Evolutionary conservation across 2,329 filamentous ascomycete species (phyloP), one percentile per base, ranked within the genome.

Genomic region (Albifimbria verrucaria): DNA sequence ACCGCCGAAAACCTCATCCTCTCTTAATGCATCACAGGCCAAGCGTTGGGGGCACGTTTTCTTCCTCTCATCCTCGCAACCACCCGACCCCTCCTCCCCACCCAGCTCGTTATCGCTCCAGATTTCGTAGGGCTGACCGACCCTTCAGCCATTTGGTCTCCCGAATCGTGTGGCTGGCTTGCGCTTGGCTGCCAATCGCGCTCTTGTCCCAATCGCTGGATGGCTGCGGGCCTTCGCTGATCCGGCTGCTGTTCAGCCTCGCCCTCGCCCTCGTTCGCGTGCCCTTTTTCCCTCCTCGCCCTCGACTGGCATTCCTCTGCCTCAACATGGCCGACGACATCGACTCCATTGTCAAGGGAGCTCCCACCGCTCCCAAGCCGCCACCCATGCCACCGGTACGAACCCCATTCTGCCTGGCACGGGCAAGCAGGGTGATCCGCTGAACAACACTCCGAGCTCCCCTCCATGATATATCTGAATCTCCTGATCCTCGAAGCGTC

Each of bases 401-500:
- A 73, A 72, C 65, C 70, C 76, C 62, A 73, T 77, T 65, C 60
- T 68, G 59, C 69, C 76, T 58, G 62, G 74, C 58, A 60, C 75
- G 61, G 64, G 62, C 61, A 80, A 78, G 62, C 71, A 77, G 24
- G 74, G 75, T 66, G 91, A 95, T 68, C 90, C 91, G 24, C 82
- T 93, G 57, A 87, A 86, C 62, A 85, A 87, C 56, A 85, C 93
- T 17, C 92, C 92, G n/a, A 93, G 89, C 66, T 91, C 90, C 17
- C 92, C 92, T 90, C 91, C 51, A 94, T 96, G 78, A 97, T 99
- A 67, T 99, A 99, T 75, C 86, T 99, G 64, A 99, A 99, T 72
- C 87, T 99, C 22, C 83, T 99, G 54, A 95, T 99, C 64, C 89
- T 99, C 71, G 94, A 99, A 71, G 92, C 91, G 48, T 96, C 92